These are phyloP conservation scores for Pythium rhizo-oryzae DNA, from an alignment of 352 stramenopile genomes.

Conservation along the genomic window DNA sequence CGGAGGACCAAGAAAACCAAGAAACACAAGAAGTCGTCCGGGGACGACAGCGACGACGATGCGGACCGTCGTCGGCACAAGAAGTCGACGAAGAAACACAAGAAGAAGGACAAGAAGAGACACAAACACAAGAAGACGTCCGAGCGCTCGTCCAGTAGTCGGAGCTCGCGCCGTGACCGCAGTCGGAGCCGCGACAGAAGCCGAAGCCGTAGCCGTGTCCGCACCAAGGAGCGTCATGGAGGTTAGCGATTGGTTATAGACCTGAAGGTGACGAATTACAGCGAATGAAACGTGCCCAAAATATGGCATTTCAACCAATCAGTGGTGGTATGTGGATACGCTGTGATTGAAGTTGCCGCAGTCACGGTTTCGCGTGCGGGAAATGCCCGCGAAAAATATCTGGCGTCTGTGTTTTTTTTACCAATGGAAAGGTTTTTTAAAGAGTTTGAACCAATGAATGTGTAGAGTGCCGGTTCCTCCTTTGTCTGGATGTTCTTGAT, in stretches of 20 bases:
- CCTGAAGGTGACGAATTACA: no score
- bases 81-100: constrained; percentile 21
- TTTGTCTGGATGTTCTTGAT: neutral
- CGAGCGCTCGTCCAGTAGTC: neutral
- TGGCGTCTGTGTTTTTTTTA: neutral
- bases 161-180: neutral
- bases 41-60: constrained; percentile 4
- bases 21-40: constrained; percentile 1
- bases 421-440: neutral
- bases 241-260: no score
- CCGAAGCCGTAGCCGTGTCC: constrained; percentile 8
- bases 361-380: neutral
- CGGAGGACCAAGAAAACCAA: constrained; percentile 1
- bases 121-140: constrained; percentile 11
- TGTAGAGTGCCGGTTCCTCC: no score
- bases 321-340: neutral
- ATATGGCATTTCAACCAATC: constrained; percentile 1
- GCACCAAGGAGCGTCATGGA: neutral
- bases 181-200: constrained; percentile 14
- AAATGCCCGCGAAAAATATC: constrained; percentile 1
- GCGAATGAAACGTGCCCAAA: neutral
- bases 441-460: neutral
- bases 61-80: constrained; percentile 17
- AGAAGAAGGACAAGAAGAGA: constrained; percentile 22
- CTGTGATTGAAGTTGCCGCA: constrained; percentile 7